Base-by-base conservation (phyloP, 345 rosid species). In the Rhizophora apiculata region DNA sequence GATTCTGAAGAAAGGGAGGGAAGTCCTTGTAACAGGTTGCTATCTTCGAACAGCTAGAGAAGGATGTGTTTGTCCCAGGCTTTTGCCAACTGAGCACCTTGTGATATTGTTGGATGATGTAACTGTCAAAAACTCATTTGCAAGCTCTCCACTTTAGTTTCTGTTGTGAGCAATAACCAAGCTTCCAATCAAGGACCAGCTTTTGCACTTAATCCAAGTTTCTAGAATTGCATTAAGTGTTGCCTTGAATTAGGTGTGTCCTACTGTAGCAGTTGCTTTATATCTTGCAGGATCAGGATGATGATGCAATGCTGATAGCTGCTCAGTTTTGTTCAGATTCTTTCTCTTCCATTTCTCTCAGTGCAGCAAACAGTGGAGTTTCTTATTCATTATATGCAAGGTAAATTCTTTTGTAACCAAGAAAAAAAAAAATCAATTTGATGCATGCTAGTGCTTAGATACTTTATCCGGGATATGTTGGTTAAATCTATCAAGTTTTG, bases 11-110 rank as follows among this genome's bases (percentile, higher is more conserved):
- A 90, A 85, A 81, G 97, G 92, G 8, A 87, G 96, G 83, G 96
- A 95, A 78, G 77, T 90, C 80, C 84, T 95, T 65, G 85, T 95
- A 76, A 87, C 97, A 30, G 98, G 98, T 67, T 90, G 97, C 78
- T 82, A 84, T 82, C 96, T 95, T 67, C 86, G 99, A 80, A 88
- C 96, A 43, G 96, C 96, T 31, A 86, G 83, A 54, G 98, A 87
- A 89, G 96, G 99, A 68, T 84, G 81, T 76, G 97, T 97, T 65
- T 73, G 70, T 76, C 76, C 89, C 30, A 81, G 97, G n/a, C 91
- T 95, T 78, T 82, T 95, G 65, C 99, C 99, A 21, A 92, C 98
- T 11, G 99, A 95, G 75, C 87, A 92, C 85, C 92, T 95, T 63
- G 92, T 92, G 77, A 83, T 86, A 75, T 79, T 90, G 83, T 80